A percentile compares a stretch with the other conserved stretches of the same genome.
These are phyloP conservation scores for Neonectria ditissima DNA, from an alignment of 2,329 filamentous ascomycete genomes.

Conservation along the genomic window DNA sequence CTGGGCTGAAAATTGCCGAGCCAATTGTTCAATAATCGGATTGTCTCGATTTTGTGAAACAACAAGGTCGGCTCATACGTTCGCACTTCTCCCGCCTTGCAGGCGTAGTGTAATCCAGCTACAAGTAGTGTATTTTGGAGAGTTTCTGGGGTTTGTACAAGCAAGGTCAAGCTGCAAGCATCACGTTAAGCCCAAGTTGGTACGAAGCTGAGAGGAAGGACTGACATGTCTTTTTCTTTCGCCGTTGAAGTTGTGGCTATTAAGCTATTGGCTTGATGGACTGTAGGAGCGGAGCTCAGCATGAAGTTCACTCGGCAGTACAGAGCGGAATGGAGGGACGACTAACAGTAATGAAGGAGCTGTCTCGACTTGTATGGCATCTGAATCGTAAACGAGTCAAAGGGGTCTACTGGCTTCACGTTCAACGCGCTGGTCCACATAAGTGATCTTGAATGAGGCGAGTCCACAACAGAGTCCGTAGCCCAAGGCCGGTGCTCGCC, in stretches of 20 bases:
- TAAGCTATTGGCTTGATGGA: slow-evolving; percentile 31
- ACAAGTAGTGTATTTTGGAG: slow-evolving; percentile 38
- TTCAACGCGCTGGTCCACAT: neutral
- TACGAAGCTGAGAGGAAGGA: neutral
- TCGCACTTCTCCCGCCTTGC: slow-evolving; percentile 34
- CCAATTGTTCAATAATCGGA: slow-evolving; percentile 35
- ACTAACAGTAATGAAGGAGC: slow-evolving; percentile 41
- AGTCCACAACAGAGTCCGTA: neutral
- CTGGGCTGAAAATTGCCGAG: slow-evolving; percentile 21
- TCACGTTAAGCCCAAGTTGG: neutral
- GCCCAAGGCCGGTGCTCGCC: slow-evolving; percentile 42
- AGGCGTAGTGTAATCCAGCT: slow-evolving; percentile 38
- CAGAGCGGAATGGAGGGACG: neutral
- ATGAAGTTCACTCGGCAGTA: neutral
- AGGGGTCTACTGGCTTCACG: slow-evolving; percentile 30
- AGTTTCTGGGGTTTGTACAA: slow-evolving; percentile 36
- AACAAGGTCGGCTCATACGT: slow-evolving; percentile 37
- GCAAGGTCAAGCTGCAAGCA: slow-evolving; percentile 21
- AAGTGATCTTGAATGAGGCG: neutral
- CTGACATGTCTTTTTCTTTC: slow-evolving; percentile 25
- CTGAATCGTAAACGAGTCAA: slow-evolving; percentile 35
- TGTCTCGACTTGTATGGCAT: slow-evolving; percentile 43
- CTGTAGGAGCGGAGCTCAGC: neutral
- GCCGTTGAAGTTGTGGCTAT: slow-evolving; percentile 17
- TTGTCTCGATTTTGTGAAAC: slow-evolving; percentile 37